These are phyloP conservation scores for Ophiostoma novo-ulmi DNA, from an alignment of 2,329 filamentous ascomycete genomes.

Conservation along the genomic window DNA sequence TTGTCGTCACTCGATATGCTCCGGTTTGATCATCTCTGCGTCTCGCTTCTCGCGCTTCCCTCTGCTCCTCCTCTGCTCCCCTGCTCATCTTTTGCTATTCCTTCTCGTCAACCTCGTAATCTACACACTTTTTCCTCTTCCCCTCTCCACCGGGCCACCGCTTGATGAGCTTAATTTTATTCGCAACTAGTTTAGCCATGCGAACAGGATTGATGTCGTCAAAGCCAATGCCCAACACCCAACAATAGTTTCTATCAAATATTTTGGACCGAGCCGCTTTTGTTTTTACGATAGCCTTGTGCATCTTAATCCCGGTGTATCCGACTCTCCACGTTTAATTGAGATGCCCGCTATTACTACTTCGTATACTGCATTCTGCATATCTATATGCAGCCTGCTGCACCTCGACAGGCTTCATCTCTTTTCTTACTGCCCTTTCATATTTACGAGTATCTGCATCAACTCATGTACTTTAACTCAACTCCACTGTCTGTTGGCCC, in stretches of 20 bases:
- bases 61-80: no score
- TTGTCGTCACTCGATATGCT: background rate
- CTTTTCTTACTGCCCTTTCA: background rate
- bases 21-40: background rate
- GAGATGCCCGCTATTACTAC: background rate
- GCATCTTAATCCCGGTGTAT: background rate
- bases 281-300: background rate
- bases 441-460: background rate
- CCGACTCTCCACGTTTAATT: background rate
- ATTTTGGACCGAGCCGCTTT: background rate
- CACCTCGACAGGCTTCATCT: background rate
- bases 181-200: background rate
- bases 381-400: background rate
- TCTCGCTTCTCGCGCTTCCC: background rate
- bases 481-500: slow-evolving; percentile 9
- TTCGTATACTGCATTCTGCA: background rate
- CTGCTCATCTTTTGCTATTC: background rate
- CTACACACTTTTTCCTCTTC: slow-evolving; percentile 6
- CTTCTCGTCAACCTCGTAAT: background rate
- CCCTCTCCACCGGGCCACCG: slow-evolving; percentile 9
- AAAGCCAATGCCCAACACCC: background rate
- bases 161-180: slow-evolving; percentile 14
- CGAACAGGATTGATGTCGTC: background rate
- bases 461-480: background rate
- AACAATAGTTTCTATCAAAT: background rate